phyloP scores from a whole-genome alignment of 192 early-diverging fungal genomes.

The Chytriomyces sp. region DNA sequence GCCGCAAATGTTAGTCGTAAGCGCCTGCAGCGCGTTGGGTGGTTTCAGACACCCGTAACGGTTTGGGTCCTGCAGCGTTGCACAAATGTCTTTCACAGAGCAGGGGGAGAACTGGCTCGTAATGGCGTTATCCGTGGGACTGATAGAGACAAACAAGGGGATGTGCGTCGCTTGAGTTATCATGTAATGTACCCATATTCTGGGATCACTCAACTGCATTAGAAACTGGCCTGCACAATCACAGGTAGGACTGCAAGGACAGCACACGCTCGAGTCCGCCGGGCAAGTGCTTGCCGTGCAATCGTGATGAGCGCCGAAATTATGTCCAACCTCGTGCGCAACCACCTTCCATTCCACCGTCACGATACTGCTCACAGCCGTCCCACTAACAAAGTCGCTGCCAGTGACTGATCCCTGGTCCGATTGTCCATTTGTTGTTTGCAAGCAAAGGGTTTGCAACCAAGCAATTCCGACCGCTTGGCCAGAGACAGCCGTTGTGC shows the following conservation, averaged over 20 bases:
- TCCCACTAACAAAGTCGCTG: conserved; percentile 69
- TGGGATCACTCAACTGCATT: conserved; percentile 29
- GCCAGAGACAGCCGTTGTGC: conserved; percentile 25
- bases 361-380: conserved; percentile 81
- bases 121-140: conserved; percentile 51
- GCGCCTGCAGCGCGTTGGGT: conserved; percentile 34
- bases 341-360: conserved; percentile 92
- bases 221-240: conserved; percentile 53
- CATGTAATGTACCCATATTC: background rate
- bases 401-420: background rate
- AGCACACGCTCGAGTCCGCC: conserved; percentile 57
- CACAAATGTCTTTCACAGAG: conserved; percentile 30
- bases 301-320: conserved; percentile 83
- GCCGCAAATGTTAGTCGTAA: conserved; percentile 78
- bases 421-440: conserved; percentile 47
- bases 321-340: conserved; percentile 92
- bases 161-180: background rate
- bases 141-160: conserved; percentile 30
- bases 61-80: background rate
- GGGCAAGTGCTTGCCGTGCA: conserved; percentile 71
- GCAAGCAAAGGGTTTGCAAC: conserved; percentile 73
- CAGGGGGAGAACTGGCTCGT: conserved; percentile 48
- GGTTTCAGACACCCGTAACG: conserved; percentile 32
- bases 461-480: conserved; percentile 81
- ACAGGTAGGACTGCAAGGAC: conserved; percentile 62